These are phyloP conservation scores for Sporothrix mexicana DNA, from an alignment of 2,329 filamentous ascomycete species.

Conservation along the genomic window DNA sequence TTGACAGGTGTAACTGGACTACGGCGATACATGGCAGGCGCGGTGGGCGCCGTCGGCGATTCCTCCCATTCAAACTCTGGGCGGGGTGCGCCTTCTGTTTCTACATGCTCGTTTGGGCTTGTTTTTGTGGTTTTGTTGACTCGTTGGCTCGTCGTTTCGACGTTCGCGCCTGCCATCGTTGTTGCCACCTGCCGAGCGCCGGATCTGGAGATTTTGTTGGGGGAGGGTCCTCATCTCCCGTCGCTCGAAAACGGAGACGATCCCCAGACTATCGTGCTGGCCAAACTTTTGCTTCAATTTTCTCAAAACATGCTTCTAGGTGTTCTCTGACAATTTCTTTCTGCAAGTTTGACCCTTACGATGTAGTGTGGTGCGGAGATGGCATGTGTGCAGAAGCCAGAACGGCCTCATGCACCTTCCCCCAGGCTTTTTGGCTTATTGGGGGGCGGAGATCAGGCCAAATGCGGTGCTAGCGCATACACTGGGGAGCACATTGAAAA, in stretches of 20 bases:
- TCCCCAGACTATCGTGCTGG: background rate
- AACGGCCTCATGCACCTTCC: background rate
- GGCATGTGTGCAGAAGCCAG: conserved; percentile 22
- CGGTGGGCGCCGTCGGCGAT: conserved; percentile 13
- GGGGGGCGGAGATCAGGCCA: conserved; percentile 24
- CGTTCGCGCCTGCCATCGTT: background rate
- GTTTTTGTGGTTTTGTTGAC: no score
- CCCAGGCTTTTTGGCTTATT: background rate
- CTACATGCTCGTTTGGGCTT: background rate
- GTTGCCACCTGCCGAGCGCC: conserved; percentile 19
- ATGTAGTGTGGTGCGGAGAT: conserved; percentile 15
- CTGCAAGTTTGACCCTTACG: no score
- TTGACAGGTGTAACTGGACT: background rate
- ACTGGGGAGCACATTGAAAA: background rate
- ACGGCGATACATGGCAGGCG: background rate
- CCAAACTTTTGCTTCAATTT: background rate
- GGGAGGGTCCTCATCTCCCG: conserved; percentile 1
- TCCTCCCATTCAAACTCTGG: conserved; percentile 14
- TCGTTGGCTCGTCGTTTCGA: no score
- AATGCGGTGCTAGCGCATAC: conserved; percentile 18
- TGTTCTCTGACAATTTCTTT: no score
- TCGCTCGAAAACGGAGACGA: background rate
- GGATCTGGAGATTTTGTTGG: background rate
- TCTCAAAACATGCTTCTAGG: no score
- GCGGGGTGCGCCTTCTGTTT: background rate